phyloP scores from a whole-genome alignment of 2,329 filamentous ascomycete genomes.

The Lizonia empirigonia region DNA sequence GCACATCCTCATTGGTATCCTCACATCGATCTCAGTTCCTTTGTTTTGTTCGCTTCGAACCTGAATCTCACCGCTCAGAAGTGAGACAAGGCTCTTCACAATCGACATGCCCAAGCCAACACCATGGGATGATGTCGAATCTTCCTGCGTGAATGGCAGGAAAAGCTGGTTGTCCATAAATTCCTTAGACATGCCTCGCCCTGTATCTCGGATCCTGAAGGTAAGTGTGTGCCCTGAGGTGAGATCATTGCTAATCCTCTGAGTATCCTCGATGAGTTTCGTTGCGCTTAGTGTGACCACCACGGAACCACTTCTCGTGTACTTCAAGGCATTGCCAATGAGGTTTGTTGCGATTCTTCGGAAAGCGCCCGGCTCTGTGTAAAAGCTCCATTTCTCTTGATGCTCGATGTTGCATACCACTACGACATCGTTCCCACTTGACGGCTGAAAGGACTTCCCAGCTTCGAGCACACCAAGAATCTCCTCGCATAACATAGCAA shows the following conservation, averaged over 20 bases:
- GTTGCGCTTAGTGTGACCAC: neutral
- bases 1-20: constrained; percentile 4
- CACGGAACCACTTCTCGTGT: constrained; percentile 19
- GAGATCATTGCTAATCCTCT: constrained; percentile 1
- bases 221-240: neutral
- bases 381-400: constrained; percentile 11
- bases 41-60: constrained; percentile 11
- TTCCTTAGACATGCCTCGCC: constrained; percentile 26
- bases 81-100: constrained; percentile 23
- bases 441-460: neutral
- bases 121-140: constrained; percentile 20
- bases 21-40: constrained; percentile 9
- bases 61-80: constrained; percentile 24
- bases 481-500: constrained; percentile 12
- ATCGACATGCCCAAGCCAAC: constrained; percentile 32
- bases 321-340: constrained; percentile 32
- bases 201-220: constrained; percentile 38
- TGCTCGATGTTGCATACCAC: constrained; percentile 5
- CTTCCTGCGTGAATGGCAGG: constrained; percentile 29
- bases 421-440: neutral
- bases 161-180: constrained; percentile 25
- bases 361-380: constrained; percentile 18
- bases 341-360: constrained; percentile 28
- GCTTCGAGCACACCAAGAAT: constrained; percentile 7
- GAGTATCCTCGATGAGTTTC: neutral